Evolutionary conservation across 768 basidiomycete genomes (phyloP), one percentile per base, ranked within the genome.

Genomic region (Tremella yokohamensis): DNA sequence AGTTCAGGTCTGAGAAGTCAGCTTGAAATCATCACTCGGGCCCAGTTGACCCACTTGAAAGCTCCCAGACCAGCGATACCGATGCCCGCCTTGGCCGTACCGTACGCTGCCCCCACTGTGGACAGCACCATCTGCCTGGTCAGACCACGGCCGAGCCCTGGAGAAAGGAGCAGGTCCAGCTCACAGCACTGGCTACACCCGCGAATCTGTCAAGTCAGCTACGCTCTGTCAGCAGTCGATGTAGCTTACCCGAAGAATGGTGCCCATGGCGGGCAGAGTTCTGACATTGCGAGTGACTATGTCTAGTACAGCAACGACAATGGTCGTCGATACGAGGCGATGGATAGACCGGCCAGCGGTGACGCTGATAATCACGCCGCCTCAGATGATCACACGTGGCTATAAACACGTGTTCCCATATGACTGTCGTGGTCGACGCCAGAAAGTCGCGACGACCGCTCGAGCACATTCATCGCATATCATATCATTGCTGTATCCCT

Each of bases 61-160:
- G 86, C 84, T 54, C 92, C 93, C 57, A 98, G 79, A 24, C 96
- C 94, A 56, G 96, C 86, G 72, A 98, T 97, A 20, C 93, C 93
- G 66, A 99, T 96, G 15, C 96, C 96, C 38, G 94, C 84, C 78
- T 99, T 99, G 24, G 92, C 85, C 0, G 94, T 99, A 26, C 94
- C 94, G 77, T 89, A 90, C 2, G 96, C 93, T 62, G 96, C 94
- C 60, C 94, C 96, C 40, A 93, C 80, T 58, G 94, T 93, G 89
- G 73, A 61, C 61, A 97, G 84, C 69, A 93, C 81, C 93, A 97
- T 98, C 93, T 98, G n/a, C 19, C 11, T 11, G 13, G n/a, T 54
- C 19, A 60, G 54, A n/a, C 18, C 44, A n/a, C 24, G 12, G 22
- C 19, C 9, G 34, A 44, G 19, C 34, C 15, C 26, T 39, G 39